Evolutionary conservation across 257 asterid genomes (phyloP), one percentile per base, ranked within the genome.

Genomic region (Salvia hispanica): DNA sequence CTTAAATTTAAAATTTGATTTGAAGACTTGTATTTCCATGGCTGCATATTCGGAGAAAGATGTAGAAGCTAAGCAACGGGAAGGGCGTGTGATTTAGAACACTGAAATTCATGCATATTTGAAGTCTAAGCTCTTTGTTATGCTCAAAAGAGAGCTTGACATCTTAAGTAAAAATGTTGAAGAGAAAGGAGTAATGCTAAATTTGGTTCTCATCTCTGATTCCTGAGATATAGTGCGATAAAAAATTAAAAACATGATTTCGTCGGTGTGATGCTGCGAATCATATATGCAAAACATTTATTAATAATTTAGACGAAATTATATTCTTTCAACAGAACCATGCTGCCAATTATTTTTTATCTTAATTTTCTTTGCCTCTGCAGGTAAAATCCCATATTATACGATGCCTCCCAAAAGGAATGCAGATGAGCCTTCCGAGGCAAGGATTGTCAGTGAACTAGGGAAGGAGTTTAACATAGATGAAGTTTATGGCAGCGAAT

Each of bases 331-430:
- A 34, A 34, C 39, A 34, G 5, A 34, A 34, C 39, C 6, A 34
- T 34, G 39, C 6, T 34, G 39, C 6, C 6, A 34, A 34, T 34
- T 34, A 34, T 34, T 1, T 34, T 34, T n/a, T n/a, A 14, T 28
- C 40, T 28, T 25, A 15, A 37, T 43, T 15, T 54, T 56, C 11
- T 9, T 55, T 28, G 18, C 44, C 3, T 9, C 11, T 62, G 71
- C 89, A 93, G 99, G 99, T 76, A 94, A 94, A 87, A 94, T 94
- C 70, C 95, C 97, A n/a, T 94, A 82, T 74, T 94, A 86, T 68
- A 88, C 99, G 0, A 83, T 88, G 91, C 97, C 99, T 74, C 96
- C 97, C 7, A 50, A 74, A 57, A 82, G 97, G 81, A 81, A 76
- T 11, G 76, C 72, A 1, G 95, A 80, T 36, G 92, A 76, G 61